phyloP scores from a whole-genome alignment of 768 basidiomycete genomes.

The Gymnopilus junonius region DNA sequence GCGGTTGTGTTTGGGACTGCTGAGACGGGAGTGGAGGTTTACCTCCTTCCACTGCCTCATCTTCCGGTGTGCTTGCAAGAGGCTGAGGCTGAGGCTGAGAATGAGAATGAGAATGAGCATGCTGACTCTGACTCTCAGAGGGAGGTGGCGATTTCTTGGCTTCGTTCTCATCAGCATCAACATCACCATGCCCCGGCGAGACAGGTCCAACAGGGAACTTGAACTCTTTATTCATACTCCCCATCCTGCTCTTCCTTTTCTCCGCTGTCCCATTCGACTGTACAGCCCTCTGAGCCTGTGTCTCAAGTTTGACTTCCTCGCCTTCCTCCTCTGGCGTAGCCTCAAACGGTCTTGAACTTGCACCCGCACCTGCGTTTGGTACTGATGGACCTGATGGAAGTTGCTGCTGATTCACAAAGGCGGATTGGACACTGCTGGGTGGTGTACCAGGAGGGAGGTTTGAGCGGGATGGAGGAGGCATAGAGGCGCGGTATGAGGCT shows the following conservation, averaged over 20 bases:
- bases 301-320: conserved; percentile 36
- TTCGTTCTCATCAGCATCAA: not conserved
- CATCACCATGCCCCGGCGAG: not conserved
- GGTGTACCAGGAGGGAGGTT: conserved; percentile 40
- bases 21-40: not conserved
- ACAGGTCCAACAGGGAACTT: conserved; percentile 59
- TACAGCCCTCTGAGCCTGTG: conserved; percentile 15
- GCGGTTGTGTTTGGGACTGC: not conserved
- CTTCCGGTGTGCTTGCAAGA: not conserved
- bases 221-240: conserved; percentile 81
- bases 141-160: conserved; percentile 8
- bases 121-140: no score
- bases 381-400: not conserved
- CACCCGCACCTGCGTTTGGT: conserved; percentile 31
- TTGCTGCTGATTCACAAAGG: conserved; percentile 42
- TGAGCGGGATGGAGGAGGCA: conserved; percentile 61
- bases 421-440: conserved; percentile 38
- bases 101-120: no score
- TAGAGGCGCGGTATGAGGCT: conserved; percentile 63
- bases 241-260: conserved; percentile 57
- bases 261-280: conserved; percentile 21
- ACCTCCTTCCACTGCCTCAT: not conserved
- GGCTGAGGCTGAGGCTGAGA: not conserved
- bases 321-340: conserved; percentile 60
- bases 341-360: conserved; percentile 44